Base-by-base conservation (phyloP, 306 rosid species). In the Canavalia gladiata region DNA sequence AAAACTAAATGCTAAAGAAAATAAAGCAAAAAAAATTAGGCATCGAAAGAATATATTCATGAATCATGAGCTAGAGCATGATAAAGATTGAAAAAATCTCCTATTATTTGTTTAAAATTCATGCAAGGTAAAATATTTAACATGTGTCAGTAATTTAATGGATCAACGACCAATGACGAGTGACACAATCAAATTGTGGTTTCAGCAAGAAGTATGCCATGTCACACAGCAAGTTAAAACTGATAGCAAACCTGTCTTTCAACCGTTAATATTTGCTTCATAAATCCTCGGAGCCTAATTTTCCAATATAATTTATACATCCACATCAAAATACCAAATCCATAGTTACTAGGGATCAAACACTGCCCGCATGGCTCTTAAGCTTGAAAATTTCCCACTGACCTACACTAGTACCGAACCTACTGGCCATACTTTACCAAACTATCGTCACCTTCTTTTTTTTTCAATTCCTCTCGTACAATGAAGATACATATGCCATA, bases 401-500 rank as follows among this genome's bases (percentile, higher is more conserved):
- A 37, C 30, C 37, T 9, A 46, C 9, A 60, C 37, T 39, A 28
- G n/a, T 11, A 39, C n/a, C 18, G 7, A 18, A 77, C 34, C 49
- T 39, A 39, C 25, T 18, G 25, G 25, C 25, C 25, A 18, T 18
- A 18, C 25, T 18, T 18, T 18, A 18, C 25, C 25, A 18, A 18
- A 18, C 25, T 18, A 18, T 18, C 25, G 25, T 18, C 25, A 18
- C 25, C 25, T 18, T 18, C 25, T 18, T 18, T 18, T 18, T 18
- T 56, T 42, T 74, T 45, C 52, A 64, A 43, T 73, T 81, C 59
- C 18, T 42, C 60, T 54, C 10, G 47, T 9, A 69, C 64, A 5
- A 37, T 41, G 37, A 46, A 39, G 29, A 52, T 34, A 50, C 43
- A 34, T 34, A 82, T n/a, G 13, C 30, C 39, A 18, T 18, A 3